These are phyloP conservation scores for Chaetoscypha palmicola DNA, from an alignment of 2,329 filamentous ascomycete genomes.

Conservation along the genomic window DNA sequence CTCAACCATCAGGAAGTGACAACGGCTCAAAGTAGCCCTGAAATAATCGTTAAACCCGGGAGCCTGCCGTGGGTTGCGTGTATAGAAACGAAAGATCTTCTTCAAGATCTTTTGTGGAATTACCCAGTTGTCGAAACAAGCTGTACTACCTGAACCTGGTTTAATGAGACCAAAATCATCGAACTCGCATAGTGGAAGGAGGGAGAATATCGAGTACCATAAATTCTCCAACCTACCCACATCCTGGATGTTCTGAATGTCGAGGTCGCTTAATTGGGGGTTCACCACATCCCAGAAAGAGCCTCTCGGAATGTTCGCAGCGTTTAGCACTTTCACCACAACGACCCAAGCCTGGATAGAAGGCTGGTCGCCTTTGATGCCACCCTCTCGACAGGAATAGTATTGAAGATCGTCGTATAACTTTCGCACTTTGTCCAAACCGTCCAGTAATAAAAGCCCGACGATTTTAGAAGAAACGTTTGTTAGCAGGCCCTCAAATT, in stretches of 20 bases:
- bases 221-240: slow-evolving; percentile 44
- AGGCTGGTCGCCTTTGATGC: slow-evolving; percentile 42
- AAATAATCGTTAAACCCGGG: slow-evolving; percentile 61
- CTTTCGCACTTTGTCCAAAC: slow-evolving; percentile 37
- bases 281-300: slow-evolving; percentile 57
- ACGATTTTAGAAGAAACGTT: slow-evolving; percentile 35
- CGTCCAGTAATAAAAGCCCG: slow-evolving; percentile 36
- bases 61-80: slow-evolving; percentile 45
- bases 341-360: slow-evolving; percentile 51
- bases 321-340: slow-evolving; percentile 46
- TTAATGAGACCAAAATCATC: slow-evolving; percentile 45
- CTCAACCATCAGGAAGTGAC: slow-evolving; percentile 54
- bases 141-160: slow-evolving; percentile 33
- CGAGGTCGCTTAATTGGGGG: slow-evolving; percentile 34
- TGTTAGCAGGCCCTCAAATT: slow-evolving; percentile 44
- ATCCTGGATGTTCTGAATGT: slow-evolving; percentile 34
- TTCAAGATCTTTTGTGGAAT: slow-evolving; percentile 51
- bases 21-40: slow-evolving; percentile 50
- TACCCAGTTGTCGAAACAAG: slow-evolving; percentile 50
- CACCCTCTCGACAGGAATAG: slow-evolving; percentile 40
- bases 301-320: slow-evolving; percentile 42
- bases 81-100: slow-evolving; percentile 52
- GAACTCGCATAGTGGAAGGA: slow-evolving; percentile 56
- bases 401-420: slow-evolving; percentile 44
- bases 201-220: slow-evolving; percentile 53